Percentiles rank a stretch among this genome's conserved stretches.
These are phyloP conservation scores for Vigna trinervia DNA, from an alignment of 306 rosid genomes.

Conservation along the genomic window DNA sequence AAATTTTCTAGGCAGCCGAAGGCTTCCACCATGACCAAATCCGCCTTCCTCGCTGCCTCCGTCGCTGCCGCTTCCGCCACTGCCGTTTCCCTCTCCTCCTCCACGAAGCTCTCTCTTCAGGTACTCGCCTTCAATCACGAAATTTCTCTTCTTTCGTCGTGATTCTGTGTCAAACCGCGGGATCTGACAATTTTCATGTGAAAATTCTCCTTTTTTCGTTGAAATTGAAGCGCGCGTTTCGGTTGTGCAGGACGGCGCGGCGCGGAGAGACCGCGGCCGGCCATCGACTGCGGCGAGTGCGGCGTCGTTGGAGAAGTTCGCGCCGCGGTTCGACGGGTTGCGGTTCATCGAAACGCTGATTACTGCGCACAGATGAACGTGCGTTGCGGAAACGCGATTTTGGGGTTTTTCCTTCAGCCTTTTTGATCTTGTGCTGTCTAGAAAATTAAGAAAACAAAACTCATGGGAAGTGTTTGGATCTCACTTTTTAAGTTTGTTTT, in stretches of 20 bases:
- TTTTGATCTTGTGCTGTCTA: slow-evolving; percentile 14
- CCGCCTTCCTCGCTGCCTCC: slow-evolving; percentile 52
- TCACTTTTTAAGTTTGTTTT: background rate
- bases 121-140: background rate
- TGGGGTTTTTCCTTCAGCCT: background rate
- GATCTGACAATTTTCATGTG: slow-evolving; percentile 2
- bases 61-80: slow-evolving; percentile 56
- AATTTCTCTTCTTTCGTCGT: background rate
- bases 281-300: slow-evolving; percentile 31
- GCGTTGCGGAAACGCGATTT: slow-evolving; percentile 3
- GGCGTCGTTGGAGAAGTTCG: slow-evolving; percentile 62
- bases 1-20: slow-evolving; percentile 32
- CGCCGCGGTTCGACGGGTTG: slow-evolving; percentile 89
- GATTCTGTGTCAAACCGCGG: background rate
- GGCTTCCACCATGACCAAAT: slow-evolving; percentile 49
- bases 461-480: slow-evolving; percentile 26
- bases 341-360: slow-evolving; percentile 88
- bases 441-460: background rate
- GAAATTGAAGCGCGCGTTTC: background rate
- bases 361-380: slow-evolving; percentile 81
- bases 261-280: slow-evolving; percentile 1
- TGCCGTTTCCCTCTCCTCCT: slow-evolving; percentile 46
- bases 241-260: slow-evolving; percentile 39
- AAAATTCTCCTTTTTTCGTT: background rate
- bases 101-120: slow-evolving; percentile 44